These are phyloP conservation scores for Trypanosoma rangeli DNA, from an alignment of 208 protist species.

Conservation along the genomic window DNA sequence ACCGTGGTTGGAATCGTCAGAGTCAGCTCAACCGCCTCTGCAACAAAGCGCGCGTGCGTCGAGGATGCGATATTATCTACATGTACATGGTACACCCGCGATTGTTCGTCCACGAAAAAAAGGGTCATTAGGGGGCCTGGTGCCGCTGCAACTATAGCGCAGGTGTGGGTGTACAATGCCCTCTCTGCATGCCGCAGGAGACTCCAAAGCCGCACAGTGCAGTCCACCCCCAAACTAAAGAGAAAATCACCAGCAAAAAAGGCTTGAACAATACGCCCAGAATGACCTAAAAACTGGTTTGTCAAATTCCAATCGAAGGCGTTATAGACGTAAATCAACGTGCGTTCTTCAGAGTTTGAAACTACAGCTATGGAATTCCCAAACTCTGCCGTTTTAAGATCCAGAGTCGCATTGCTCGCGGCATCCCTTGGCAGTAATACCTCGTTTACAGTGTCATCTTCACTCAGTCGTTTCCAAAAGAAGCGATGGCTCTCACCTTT, in stretches of 20 bases:
- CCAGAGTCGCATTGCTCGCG: constrained; percentile 11
- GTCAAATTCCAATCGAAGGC: constrained; percentile 22
- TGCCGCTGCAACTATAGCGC: constrained; percentile 35
- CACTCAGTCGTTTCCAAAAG: constrained; percentile 17
- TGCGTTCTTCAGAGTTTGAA: constrained; percentile 19
- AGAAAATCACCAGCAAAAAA: constrained; percentile 68
- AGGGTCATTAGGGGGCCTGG: constrained; percentile 29
- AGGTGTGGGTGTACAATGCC: constrained; percentile 52
- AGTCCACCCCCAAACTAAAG: constrained; percentile 52
- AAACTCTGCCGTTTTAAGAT: constrained; percentile 8
- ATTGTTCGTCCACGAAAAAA: constrained; percentile 54
- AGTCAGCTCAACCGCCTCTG: constrained; percentile 7
- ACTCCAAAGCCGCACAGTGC: constrained; percentile 66
- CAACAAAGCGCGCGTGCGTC: constrained; percentile 40
- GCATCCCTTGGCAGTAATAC: constrained; percentile 27
- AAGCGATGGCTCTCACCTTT: constrained; percentile 17
- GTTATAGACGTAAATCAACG: constrained; percentile 35
- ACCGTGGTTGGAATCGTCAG: constrained; percentile 11
- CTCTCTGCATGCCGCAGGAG: constrained; percentile 54
- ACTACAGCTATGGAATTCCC: constrained; percentile 23
- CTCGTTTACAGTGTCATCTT: constrained; percentile 3
- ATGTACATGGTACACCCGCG: constrained; percentile 41
- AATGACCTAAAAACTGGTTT: constrained; percentile 56
- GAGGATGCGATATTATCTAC: constrained; percentile 56
- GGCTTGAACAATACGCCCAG: constrained; percentile 33